A percentile compares a stretch with the other conserved stretches of the same genome.
Evolutionary conservation across 176 grass and related monocot species (phyloP).

Genomic region (Eleusine coracana): DNA sequence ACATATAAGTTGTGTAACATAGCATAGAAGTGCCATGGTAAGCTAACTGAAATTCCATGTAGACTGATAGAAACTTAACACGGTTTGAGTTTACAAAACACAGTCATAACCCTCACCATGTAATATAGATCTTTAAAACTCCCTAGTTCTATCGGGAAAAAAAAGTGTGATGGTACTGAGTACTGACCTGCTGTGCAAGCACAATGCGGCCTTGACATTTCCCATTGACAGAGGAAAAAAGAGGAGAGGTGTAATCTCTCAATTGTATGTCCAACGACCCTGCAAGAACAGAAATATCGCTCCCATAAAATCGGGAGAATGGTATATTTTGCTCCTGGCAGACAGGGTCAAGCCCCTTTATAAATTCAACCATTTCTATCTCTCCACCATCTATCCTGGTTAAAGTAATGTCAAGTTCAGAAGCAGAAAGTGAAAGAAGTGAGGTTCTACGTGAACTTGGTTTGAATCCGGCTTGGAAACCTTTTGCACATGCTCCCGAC

Average conservation of each 20-base stretch:
- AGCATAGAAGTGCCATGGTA: not conserved
- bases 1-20: not conserved
- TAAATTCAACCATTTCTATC: slow-evolving; percentile 91
- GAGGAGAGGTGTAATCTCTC: slow-evolving; percentile 94
- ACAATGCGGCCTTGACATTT: slow-evolving; percentile 91
- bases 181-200: slow-evolving; percentile 90
- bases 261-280: slow-evolving; percentile 83
- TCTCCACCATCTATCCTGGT: slow-evolving; percentile 81
- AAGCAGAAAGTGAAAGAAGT: slow-evolving; percentile 90
- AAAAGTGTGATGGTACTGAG: slow-evolving; percentile 38
- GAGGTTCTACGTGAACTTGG: slow-evolving; percentile 78
- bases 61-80: not conserved
- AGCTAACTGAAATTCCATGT: not conserved
- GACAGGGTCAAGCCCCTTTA: slow-evolving; percentile 76
- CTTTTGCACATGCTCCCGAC: slow-evolving; percentile 74
- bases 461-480: slow-evolving; percentile 90
- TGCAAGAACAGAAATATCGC: slow-evolving; percentile 79
- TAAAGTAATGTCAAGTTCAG: slow-evolving; percentile 87
- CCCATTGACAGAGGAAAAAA: slow-evolving; percentile 72
- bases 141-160: not conserved
- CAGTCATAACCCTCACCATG: not conserved
- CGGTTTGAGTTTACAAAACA: not conserved
- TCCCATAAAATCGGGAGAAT: slow-evolving; percentile 93
- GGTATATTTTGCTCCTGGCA: slow-evolving; percentile 86
- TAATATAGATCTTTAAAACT: not conserved